phyloP scores from a whole-genome alignment of 176 grass and related monocot species.

The Aegilops umbellulata region DNA sequence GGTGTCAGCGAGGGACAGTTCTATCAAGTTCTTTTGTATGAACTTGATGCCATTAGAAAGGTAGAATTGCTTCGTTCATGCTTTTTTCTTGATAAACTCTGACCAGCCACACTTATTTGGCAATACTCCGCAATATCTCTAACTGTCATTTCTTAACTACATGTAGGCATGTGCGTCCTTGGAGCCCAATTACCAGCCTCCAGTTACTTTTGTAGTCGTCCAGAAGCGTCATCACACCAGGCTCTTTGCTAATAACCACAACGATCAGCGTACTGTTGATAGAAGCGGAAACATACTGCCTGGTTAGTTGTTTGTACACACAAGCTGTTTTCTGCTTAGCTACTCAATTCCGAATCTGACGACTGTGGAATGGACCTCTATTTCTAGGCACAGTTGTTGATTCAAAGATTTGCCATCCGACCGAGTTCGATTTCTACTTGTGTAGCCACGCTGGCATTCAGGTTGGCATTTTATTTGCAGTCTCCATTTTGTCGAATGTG shows the following conservation, averaged over 20 bases:
- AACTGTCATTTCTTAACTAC: neutral
- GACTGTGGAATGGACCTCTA: neutral
- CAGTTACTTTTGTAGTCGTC: conserved; percentile 94
- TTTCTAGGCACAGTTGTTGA: conserved; percentile 87
- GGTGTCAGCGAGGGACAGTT: conserved; percentile 95
- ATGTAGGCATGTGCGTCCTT: conserved; percentile 84
- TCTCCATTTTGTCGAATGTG: neutral
- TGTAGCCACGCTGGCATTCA: conserved; percentile 98
- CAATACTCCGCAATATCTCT: neutral
- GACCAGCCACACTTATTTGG: neutral
- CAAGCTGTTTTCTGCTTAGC: neutral
- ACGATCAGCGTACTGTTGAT: conserved; percentile 72
- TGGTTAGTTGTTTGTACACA: conserved; percentile 50
- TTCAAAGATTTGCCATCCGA: conserved; percentile 98
- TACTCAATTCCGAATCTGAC: conserved; percentile 5
- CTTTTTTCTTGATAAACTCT: neutral
- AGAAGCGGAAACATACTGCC: conserved; percentile 93
- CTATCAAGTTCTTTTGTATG: conserved; percentile 95
- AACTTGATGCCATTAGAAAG: conserved; percentile 97
- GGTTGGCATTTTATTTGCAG: conserved; percentile 37
- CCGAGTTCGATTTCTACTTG: conserved; percentile 97
- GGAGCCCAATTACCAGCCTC: conserved; percentile 97
- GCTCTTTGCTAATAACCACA: conserved; percentile 89
- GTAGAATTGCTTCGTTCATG: conserved; percentile 29
- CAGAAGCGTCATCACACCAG: conserved; percentile 98